Conservation (phyloP, 345 rosid genomes). For the Ailanthus altissimus region DNA sequence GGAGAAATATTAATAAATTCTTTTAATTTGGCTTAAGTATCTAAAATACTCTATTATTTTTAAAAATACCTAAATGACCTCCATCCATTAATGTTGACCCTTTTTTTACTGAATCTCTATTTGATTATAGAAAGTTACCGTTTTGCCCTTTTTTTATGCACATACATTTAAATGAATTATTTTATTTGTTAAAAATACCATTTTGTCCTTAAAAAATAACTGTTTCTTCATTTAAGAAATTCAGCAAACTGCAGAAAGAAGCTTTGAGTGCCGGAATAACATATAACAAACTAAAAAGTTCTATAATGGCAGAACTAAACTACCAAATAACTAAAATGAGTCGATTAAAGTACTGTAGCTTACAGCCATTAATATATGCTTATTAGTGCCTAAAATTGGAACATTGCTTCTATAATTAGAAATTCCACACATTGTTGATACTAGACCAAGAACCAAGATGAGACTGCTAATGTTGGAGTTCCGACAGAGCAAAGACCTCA, state of each 20-base stretch:
- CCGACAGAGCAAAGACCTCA: neutral
- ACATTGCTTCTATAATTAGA: neutral
- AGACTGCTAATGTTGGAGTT: neutral
- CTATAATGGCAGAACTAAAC: neutral
- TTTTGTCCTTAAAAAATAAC: too few species aligned
- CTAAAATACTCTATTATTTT: too few species aligned
- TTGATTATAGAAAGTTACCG: too few species aligned
- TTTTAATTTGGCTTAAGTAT: too few species aligned
- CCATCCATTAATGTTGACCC: too few species aligned
- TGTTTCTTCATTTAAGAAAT: too few species aligned
- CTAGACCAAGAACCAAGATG: neutral
- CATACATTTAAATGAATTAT: too few species aligned
- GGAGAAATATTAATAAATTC: too few species aligned
- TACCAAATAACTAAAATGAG: neutral
- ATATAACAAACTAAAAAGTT: neutral
- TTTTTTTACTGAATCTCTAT: too few species aligned
- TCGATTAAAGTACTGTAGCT: neutral
- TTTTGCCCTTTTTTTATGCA: too few species aligned
- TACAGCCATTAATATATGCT: neutral
- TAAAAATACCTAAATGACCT: too few species aligned
- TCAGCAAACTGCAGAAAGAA: neutral
- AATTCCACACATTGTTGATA: neutral
- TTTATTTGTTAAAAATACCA: too few species aligned
- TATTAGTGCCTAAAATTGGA: neutral
- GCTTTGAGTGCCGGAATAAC: neutral